Conservation (phyloP, 1,284 basidiomycete species). For the Ceratobasidium sp. region DNA sequence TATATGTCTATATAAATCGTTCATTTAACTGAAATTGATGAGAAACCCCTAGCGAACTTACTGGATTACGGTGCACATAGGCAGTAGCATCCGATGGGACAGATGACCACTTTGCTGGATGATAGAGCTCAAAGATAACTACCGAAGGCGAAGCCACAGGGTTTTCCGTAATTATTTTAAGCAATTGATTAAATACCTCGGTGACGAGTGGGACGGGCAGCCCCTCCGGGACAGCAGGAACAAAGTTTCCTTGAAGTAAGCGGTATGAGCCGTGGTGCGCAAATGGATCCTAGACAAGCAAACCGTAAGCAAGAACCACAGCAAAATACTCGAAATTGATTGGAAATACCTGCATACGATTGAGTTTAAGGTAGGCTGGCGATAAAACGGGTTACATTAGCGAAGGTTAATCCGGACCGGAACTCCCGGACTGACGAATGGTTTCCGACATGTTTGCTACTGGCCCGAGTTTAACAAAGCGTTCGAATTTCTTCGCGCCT, state of each 20-base stretch:
- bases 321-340: neutral
- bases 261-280: constrained; percentile 4
- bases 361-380: constrained; percentile 9
- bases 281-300: neutral
- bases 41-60: neutral
- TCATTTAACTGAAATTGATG: neutral
- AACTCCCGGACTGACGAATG: constrained; percentile 22
- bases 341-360: constrained; percentile 1
- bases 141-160: constrained; percentile 37
- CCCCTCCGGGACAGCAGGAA: neutral
- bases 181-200: neutral
- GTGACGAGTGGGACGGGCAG: neutral
- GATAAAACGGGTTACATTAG: neutral
- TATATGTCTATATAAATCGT: neutral
- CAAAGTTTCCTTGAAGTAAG: constrained; percentile 14
- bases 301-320: neutral
- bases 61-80: constrained; percentile 37
- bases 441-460: neutral
- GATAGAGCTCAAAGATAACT: constrained; percentile 55
- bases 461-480: constrained; percentile 38
- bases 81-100: constrained; percentile 53
- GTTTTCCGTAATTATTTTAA: constrained; percentile 9
- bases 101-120: constrained; percentile 52
- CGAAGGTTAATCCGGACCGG: neutral
- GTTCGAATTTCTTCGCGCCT: constrained; percentile 36